Percentiles rank a stretch among this genome's conserved stretches.
These are phyloP conservation scores for Didymella segeticola DNA, from an alignment of 2,329 filamentous ascomycete species.

Conservation along the genomic window DNA sequence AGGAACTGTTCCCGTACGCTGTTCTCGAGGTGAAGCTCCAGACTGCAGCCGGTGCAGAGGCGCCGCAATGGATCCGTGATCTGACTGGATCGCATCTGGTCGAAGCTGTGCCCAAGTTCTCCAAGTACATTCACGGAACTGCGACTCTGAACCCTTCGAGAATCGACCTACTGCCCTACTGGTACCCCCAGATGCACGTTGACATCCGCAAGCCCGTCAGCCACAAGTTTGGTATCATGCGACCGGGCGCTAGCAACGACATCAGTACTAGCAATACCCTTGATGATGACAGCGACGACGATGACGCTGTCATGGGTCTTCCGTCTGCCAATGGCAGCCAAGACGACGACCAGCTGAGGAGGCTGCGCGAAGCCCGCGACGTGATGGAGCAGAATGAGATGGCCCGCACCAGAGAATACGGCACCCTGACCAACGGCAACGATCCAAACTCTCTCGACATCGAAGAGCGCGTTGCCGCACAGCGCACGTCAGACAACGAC, in stretches of 20 bases:
- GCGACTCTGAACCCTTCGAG: constrained; percentile 84
- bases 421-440: constrained; percentile 48
- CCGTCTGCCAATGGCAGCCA: constrained; percentile 40
- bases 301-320: constrained; percentile 47
- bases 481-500: constrained; percentile 71
- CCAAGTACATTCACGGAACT: constrained; percentile 97
- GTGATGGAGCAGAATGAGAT: constrained; percentile 59
- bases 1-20: constrained; percentile 93
- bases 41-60: constrained; percentile 92
- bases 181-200: constrained; percentile 98
- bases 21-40: constrained; percentile 97
- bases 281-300: constrained; percentile 75
- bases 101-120: constrained; percentile 98
- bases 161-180: constrained; percentile 92
- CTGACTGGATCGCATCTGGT: constrained; percentile 92
- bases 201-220: constrained; percentile 93
- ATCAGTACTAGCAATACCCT: constrained; percentile 79
- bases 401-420: constrained; percentile 57
- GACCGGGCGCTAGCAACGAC: constrained; percentile 75
- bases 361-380: constrained; percentile 59
- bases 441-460: constrained; percentile 67
- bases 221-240: constrained; percentile 88
- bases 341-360: constrained; percentile 54
- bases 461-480: constrained; percentile 79
- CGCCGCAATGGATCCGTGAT: constrained; percentile 95